Percentiles rank a stretch among this genome's conserved stretches.
phyloP scores from a whole-genome alignment of 495 filamentous ascomycete species.

The Tuber aestivum region DNA sequence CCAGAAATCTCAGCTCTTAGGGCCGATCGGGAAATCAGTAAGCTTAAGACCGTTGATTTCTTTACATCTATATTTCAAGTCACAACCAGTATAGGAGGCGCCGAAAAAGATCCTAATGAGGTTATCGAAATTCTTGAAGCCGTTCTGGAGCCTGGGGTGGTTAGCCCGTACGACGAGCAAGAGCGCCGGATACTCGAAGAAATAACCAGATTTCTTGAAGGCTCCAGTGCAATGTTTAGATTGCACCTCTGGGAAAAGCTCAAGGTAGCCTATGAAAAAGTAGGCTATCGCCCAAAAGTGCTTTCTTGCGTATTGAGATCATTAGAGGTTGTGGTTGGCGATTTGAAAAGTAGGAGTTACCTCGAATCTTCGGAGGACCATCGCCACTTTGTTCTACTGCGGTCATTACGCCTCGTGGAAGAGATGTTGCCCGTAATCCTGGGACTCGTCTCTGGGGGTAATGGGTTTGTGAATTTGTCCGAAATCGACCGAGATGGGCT shows the following conservation, averaged over 20 bases:
- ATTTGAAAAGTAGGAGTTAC: conserved; percentile 62
- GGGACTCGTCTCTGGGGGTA: conserved; percentile 53
- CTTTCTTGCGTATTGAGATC: conserved; percentile 77
- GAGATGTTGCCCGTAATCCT: conserved; percentile 64
- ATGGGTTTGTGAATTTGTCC: conserved; percentile 76
- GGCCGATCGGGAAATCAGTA: conserved; percentile 81
- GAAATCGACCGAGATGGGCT: conserved; percentile 44
- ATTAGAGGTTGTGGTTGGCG: conserved; percentile 70
- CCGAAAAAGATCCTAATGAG: conserved; percentile 61
- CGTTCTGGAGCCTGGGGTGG: conserved; percentile 68
- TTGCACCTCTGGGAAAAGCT: conserved; percentile 83
- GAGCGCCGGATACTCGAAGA: conserved; percentile 52
- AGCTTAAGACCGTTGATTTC: conserved; percentile 91
- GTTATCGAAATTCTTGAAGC: conserved; percentile 91
- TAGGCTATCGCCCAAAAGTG: conserved; percentile 76
- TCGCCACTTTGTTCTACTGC: conserved; percentile 61
- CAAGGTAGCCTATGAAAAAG: conserved; percentile 74
- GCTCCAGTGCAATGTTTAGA: conserved; percentile 70
- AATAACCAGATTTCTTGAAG: conserved; percentile 75
- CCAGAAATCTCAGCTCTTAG: conserved; percentile 75
- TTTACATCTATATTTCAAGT: conserved; percentile 76
- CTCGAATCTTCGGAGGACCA: conserved; percentile 54
- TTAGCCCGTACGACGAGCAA: conserved; percentile 44
- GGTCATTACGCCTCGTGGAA: conserved; percentile 70
- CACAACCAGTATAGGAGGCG: conserved; percentile 44